Base-by-base conservation (phyloP, 2,329 filamentous ascomycete genomes). In the Aspergillus sp. region DNA sequence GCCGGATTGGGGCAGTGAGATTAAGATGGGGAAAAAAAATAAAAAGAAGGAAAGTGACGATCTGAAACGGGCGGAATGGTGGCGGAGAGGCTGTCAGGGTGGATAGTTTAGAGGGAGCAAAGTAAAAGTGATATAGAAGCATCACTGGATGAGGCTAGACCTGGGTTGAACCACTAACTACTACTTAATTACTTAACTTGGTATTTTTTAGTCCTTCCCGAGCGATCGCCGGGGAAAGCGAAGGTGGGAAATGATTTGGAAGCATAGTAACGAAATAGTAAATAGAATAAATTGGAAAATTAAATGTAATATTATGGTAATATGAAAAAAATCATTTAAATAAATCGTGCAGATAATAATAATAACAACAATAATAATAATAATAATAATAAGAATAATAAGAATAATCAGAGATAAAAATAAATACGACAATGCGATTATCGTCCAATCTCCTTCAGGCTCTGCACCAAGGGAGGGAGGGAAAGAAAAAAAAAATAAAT, bases 31-130 rank as follows among this genome's bases (percentile, higher is more conserved):
- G 41, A 28, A 55, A 19, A 25, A 32, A 53, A 49, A 54, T 45
- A 56, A 36, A 12, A 36, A 36, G 32, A 53, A 45, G 47, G 30
- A 59, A 57, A 58, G 47, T 50, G 45, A 56, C 45, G 51, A 63
- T 59, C 56, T 61, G 61, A 63, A 63, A 63, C 61, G 53, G 21
- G 39, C 25, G 57, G n/a, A 23, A 59, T 59, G 50, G 39, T 48
- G 50, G 51, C 39, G n/a, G 43, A 55, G n/a, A 38, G 47, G 47
- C 47, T 50, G 25, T 25, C 19, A 48, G 48, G 32, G 25, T 39
- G 45, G 36, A 32, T 50, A 21, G 47, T 12, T 10, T 21, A 13
- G 19, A 19, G 56, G 47, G 38, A 53, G 56, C 28, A 25, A 25
- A 43, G 49, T n/a, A n/a, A 36, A 28, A 23, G 21, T 30, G 49